These are phyloP conservation scores for Lecanosticta acicola DNA, from an alignment of 2,329 filamentous ascomycete genomes.

Conservation along the genomic window DNA sequence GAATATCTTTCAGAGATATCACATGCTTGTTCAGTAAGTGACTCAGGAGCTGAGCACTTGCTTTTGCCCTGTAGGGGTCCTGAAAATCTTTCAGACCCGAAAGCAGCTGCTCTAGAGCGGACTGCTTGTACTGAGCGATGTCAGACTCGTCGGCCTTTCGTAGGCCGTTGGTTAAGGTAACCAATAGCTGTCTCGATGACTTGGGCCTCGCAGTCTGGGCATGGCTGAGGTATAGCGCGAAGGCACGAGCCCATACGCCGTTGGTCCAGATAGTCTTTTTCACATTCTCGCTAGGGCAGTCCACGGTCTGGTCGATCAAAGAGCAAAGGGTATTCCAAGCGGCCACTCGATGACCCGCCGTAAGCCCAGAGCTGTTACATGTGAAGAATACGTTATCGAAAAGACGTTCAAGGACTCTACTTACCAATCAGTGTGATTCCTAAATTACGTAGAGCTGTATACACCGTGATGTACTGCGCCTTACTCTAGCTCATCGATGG, in stretches of 20 bases:
- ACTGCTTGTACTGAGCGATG: conserved; percentile 2
- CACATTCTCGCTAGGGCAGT: conserved; percentile 24
- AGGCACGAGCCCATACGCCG: conserved; percentile 35
- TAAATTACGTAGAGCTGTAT: neutral
- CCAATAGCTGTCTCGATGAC: conserved; percentile 43
- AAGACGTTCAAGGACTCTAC: conserved; percentile 19
- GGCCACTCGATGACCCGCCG: conserved; percentile 39
- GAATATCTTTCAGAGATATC: conserved; percentile 7
- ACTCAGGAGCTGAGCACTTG: conserved; percentile 17
- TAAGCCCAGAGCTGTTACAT: conserved; percentile 15
- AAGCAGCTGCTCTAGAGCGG: conserved; percentile 25
- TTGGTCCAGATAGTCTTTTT: conserved; percentile 32
- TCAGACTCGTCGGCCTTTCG: conserved; percentile 19
- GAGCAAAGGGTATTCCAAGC: conserved; percentile 45
- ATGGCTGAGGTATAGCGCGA: conserved; percentile 40
- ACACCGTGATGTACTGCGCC: conserved; percentile 3
- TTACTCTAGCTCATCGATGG: conserved; percentile 18
- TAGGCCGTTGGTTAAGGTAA: conserved; percentile 36
- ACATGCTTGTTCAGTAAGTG: conserved; percentile 18
- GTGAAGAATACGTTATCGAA: conserved; percentile 21
- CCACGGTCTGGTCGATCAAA: conserved; percentile 38
- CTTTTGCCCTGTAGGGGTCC: conserved; percentile 14
- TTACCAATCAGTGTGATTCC: conserved; percentile 20
- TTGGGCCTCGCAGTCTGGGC: conserved; percentile 43
- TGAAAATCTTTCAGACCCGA: conserved; percentile 12